Evolutionary conservation across 2,329 filamentous ascomycete species (phyloP), one percentile per base, ranked within the genome.

Genomic region (Monilinia laxa): DNA sequence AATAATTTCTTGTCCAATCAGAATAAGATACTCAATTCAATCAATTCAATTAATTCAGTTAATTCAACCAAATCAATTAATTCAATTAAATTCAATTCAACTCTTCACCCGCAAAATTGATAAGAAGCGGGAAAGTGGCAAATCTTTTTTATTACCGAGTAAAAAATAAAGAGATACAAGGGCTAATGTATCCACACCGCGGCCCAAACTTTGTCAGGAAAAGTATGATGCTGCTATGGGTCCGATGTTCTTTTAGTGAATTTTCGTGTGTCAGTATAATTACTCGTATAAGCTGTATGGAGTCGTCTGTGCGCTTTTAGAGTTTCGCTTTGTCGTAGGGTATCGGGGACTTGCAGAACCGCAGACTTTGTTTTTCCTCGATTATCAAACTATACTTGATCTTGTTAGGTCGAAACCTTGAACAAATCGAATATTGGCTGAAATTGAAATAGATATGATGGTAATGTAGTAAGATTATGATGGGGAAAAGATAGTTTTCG

Each of bases 71-170:
- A 31, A 31, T 14, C 23, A 14, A 47, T 31, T 47, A 40, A 31
- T 31, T 14, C 3, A 0, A 49, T 7, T 45, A n/a, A 40, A 40
- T 40, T 20, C 42, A 9, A n/a, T 49, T 49, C 20, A 6, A 47
- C 5, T 59, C 11, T 64, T 57, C 62, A 47, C 40, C 62, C 52
- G 40, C 52, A 35, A 49, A n/a, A 35, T 63, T 16, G 63, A 52
- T 38, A 14, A 42, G 18, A 59, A 59, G 54, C 28, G 54, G 54
- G 47, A 65, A 45, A 18, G 63, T 65, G 54, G 63, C 63, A 53
- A 65, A 53, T 40, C n/a, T 35, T 45, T 45, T 52, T 47, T 47
- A 28, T 51, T 59, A 42, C 63, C 54, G 52, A 49, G 31, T 18
- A 5, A 38, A 25, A 35, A n/a, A 31, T n/a, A 23, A 31, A 38